A percentile compares a stretch with the other conserved stretches of the same genome.
Evolutionary conservation across 2,329 filamentous ascomycete species (phyloP).

Genomic region (Fusarium scirpi): DNA sequence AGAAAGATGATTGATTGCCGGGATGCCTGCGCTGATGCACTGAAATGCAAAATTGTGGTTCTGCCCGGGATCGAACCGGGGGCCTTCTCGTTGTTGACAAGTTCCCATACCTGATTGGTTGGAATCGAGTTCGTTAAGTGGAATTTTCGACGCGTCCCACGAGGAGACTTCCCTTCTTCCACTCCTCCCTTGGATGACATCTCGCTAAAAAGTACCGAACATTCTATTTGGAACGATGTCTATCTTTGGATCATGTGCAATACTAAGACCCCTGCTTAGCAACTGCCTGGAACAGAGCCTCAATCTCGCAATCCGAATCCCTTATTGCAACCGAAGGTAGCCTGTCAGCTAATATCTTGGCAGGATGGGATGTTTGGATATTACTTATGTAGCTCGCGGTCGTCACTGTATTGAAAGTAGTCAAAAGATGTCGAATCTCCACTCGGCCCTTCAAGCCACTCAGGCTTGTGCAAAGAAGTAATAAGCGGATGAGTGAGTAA

Average conservation of each 20-base stretch:
- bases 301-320: not conserved
- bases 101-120: not conserved
- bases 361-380: not conserved
- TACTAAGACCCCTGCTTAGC: not conserved
- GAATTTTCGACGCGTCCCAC: not conserved
- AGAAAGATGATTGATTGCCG: not conserved
- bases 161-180: not conserved
- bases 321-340: not conserved
- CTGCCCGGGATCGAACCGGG: constrained; percentile 15
- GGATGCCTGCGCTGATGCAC: not conserved
- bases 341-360: not conserved
- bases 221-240: not conserved
- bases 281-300: not conserved
- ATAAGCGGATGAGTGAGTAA: no score
- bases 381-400: no score
- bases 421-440: not conserved
- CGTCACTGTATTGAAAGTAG: not conserved
- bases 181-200: not conserved
- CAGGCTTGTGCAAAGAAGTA: not conserved
- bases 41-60: constrained; percentile 11
- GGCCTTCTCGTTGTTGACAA: constrained; percentile 11
- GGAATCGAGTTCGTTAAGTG: not conserved
- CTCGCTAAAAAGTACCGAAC: not conserved
- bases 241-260: not conserved
- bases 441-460: not conserved